Evolutionary conservation across 257 asterid species (phyloP), one percentile per base, ranked within the genome.

Genomic region (Nicotiana tomentosiformis): DNA sequence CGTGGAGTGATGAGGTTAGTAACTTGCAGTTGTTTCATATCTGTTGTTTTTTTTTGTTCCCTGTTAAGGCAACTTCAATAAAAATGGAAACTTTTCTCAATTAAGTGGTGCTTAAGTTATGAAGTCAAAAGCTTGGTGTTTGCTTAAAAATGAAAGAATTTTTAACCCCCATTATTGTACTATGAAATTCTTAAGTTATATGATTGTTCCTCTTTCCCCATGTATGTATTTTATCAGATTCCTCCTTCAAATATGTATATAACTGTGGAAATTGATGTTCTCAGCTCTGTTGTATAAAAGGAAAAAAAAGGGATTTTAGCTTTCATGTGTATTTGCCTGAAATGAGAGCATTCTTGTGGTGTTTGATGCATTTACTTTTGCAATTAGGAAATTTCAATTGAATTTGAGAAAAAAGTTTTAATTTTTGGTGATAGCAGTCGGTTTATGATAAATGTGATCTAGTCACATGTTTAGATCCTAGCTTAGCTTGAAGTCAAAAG

Each of bases 1-100:
- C 98, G 7, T 96, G 98, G 99, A 95, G 98, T 51, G 99, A 96
- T 84, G 98, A 96, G 98, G 99, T 94, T 85, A 85, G 94, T 29
- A 51, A 51, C 37, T 76, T 8, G 46, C 16, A 4, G 12, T 51
- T 15, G 64, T 62, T 82, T 58, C 33, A 55, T n/a, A n/a, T 66
- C 20, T 81, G 66, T 62, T 61, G 4, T 62, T 49, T 12, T 79
- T 39, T 29, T 79, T 39, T 39, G 58, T 53, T 53, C 49, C 35
- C 10, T 78, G 17, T 15, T 76, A 61, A 66, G 77, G 7, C 53
- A 2, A 16, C 23, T 77, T 72, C 55, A 16, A 33, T 16, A 9
- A 67, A 67, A 35, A 35, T 35, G 53, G 77, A 39, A 32, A 17
- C 77, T 67, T 67, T 35, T 3, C 29, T 67, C 29, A 67, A 67